These are phyloP conservation scores for Blastomyces silverae DNA, from an alignment of 2,329 filamentous ascomycete genomes.

Conservation along the genomic window DNA sequence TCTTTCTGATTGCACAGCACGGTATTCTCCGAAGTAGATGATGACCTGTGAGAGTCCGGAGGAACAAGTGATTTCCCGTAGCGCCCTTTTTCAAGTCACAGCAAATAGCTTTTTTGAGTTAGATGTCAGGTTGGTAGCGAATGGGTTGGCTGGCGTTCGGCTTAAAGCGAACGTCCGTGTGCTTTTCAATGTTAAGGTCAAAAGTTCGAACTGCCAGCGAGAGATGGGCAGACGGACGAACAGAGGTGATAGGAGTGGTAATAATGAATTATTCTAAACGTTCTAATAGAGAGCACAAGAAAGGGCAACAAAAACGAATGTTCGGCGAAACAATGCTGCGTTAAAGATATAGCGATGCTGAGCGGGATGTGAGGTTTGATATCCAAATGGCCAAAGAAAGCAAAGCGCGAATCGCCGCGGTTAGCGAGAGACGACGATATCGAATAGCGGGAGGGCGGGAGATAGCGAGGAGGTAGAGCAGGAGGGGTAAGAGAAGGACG, in stretches of 20 bases:
- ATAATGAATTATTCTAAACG: slow-evolving; percentile 6
- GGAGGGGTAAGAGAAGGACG: neutral
- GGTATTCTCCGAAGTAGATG: neutral
- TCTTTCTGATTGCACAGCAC: too few relatives aligned
- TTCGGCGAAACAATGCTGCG: neutral
- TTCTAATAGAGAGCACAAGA: neutral
- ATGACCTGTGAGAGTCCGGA: neutral
- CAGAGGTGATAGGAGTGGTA: neutral
- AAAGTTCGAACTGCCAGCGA: neutral
- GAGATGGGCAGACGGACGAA: neutral
- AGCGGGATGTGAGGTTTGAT: neutral
- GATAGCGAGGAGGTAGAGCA: neutral
- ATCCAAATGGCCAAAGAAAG: neutral
- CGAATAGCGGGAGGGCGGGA: slow-evolving; percentile 4
- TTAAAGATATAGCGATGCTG: neutral
- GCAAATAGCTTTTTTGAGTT: neutral
- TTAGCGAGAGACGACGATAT: slow-evolving; percentile 8
- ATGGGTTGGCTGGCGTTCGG: neutral
- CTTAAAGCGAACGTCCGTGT: too few relatives aligned
- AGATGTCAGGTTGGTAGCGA: neutral
- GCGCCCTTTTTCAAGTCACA: neutral
- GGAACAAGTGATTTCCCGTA: neutral
- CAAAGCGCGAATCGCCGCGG: neutral
- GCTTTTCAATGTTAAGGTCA: neutral
- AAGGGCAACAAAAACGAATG: neutral